phyloP scores from a whole-genome alignment of 805 yeast genomes.

The Babjeviella inositovora region DNA sequence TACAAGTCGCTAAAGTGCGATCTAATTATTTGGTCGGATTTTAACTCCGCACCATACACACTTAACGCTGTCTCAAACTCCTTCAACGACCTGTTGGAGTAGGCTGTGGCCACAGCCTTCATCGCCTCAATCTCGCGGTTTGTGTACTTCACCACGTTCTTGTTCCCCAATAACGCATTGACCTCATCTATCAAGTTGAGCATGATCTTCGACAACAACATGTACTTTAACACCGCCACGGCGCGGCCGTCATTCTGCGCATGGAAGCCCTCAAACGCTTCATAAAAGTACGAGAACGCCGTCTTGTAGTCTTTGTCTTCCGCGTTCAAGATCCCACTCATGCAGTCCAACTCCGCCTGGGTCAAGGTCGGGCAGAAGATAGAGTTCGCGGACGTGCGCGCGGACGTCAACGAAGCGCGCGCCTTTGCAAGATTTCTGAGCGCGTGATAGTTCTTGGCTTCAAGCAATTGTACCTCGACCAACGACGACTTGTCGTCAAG shows the following conservation, averaged over 20 bases:
- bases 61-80: conserved; percentile 80
- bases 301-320: conserved; percentile 96
- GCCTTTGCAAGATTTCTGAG: conserved; percentile 83
- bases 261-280: conserved; percentile 83
- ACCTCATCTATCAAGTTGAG: conserved; percentile 76
- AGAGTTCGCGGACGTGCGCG: conserved; percentile 94
- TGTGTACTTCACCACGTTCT: conserved; percentile 50
- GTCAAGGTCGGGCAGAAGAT: conserved; percentile 87
- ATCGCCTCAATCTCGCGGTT: conserved; percentile 88
- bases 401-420: conserved; percentile 83
- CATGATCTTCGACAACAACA: conserved; percentile 91
- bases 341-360: conserved; percentile 89
- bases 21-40: conserved; percentile 76
- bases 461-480: conserved; percentile 89
- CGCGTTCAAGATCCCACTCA: conserved; percentile 91
- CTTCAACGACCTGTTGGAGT: conserved; percentile 74
- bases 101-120: conserved; percentile 85
- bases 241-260: conserved; percentile 46
- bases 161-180: conserved; percentile 59
- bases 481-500: conserved; percentile 90
- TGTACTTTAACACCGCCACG: conserved; percentile 72
- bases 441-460: conserved; percentile 80
- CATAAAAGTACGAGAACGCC: conserved; percentile 88
- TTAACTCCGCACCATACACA: conserved; percentile 56
- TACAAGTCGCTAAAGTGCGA: conserved; percentile 86